Evolutionary conservation across 768 basidiomycete species (phyloP).

Genomic region (Leccinum uliginosum): DNA sequence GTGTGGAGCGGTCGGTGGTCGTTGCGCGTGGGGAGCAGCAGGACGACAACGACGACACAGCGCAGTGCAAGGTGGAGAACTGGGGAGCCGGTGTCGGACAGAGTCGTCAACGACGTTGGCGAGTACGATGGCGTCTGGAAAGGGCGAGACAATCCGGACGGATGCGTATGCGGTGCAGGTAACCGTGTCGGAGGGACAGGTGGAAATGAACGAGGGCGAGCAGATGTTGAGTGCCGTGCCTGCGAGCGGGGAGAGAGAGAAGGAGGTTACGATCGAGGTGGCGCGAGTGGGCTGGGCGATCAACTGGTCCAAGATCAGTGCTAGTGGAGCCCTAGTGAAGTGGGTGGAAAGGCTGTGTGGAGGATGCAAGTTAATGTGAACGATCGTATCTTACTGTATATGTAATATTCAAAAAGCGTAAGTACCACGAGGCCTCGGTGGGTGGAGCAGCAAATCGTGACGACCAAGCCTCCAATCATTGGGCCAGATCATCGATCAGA

Average conservation of each 20-base stretch:
- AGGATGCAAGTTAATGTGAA: constrained; percentile 24
- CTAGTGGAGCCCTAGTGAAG: background rate
- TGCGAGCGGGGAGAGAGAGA: constrained; percentile 15
- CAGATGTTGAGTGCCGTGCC: constrained; percentile 42
- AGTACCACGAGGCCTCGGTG: too few species aligned
- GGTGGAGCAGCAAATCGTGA: too few species aligned
- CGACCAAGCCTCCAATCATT: too few species aligned
- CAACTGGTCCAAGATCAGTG: constrained; percentile 10
- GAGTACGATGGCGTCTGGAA: background rate
- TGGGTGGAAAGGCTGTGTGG: constrained; percentile 12
- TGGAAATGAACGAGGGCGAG: constrained; percentile 43
- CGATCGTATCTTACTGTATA: background rate
- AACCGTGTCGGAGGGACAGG: constrained; percentile 42
- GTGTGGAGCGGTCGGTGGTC: constrained; percentile 20
- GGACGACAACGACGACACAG: background rate
- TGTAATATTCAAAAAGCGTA: too few species aligned
- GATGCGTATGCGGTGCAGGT: constrained; percentile 40
- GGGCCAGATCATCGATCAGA: background rate
- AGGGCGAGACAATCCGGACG: constrained; percentile 12
- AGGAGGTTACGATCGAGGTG: constrained; percentile 39
- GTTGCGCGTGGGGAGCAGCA: background rate
- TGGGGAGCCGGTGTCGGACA: background rate
- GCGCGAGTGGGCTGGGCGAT: constrained; percentile 40
- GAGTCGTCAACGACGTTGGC: constrained; percentile 17
- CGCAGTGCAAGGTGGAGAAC: background rate